These are phyloP conservation scores for Fusarium caatingaense DNA, from an alignment of 2,329 filamentous ascomycete genomes.

Conservation along the genomic window DNA sequence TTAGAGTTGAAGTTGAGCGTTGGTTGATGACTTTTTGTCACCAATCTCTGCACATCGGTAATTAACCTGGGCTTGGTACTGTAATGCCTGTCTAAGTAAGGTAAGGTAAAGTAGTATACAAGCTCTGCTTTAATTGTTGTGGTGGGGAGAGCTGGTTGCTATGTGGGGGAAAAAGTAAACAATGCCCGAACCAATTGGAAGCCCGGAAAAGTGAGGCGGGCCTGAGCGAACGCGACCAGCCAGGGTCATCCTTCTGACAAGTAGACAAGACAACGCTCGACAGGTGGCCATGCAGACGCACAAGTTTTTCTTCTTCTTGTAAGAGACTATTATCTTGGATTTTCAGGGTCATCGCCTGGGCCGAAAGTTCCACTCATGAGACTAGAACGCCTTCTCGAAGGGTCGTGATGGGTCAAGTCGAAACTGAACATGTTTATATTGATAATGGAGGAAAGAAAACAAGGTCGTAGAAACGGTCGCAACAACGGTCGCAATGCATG, in stretches of 20 bases:
- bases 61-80: constrained; percentile 14
- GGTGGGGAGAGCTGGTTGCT: constrained; percentile 51
- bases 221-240: constrained; percentile 21
- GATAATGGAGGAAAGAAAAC: background rate
- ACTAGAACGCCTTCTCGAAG: constrained; percentile 23
- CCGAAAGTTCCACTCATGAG: constrained; percentile 28
- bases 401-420: constrained; percentile 5
- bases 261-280: constrained; percentile 41
- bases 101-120: constrained; percentile 24
- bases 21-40: constrained; percentile 24
- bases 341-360: constrained; percentile 36
- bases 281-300: constrained; percentile 43
- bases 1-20: constrained; percentile 11
- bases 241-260: constrained; percentile 35
- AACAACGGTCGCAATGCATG: background rate
- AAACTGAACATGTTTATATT: constrained; percentile 24
- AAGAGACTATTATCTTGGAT: background rate
- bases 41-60: constrained; percentile 19
- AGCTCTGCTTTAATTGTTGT: constrained; percentile 38
- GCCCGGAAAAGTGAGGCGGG: constrained; percentile 42
- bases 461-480: background rate
- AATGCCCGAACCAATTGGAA: constrained; percentile 44
- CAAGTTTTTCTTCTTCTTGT: constrained; percentile 15
- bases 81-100: constrained; percentile 25
- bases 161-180: constrained; percentile 55